phyloP scores from a whole-genome alignment of 2,329 filamentous ascomycete genomes.

The Chrysosporium keratinophilum region DNA sequence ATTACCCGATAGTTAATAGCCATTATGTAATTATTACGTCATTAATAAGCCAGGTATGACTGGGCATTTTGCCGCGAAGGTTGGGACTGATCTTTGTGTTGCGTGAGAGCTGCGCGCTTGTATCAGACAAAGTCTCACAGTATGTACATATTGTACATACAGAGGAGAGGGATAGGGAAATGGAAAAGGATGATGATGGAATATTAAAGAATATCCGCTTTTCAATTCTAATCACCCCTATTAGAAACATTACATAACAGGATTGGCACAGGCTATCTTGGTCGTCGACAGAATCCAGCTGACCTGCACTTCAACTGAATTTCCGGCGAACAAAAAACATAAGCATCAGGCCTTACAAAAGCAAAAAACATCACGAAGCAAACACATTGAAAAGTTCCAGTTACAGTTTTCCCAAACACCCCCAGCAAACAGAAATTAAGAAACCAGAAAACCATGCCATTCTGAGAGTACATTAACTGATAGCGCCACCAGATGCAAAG shows the following conservation, averaged over 20 bases:
- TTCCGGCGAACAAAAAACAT: slow-evolving; percentile 6
- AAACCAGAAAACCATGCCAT: slow-evolving; percentile 9
- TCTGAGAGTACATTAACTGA: slow-evolving; percentile 15
- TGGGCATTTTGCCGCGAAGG: too few species aligned
- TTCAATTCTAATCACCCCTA: slow-evolving; percentile 3
- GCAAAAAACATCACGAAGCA: slow-evolving; percentile 2
- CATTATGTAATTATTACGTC: too few species aligned
- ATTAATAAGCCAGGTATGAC: too few species aligned
- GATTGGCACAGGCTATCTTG: background rate
- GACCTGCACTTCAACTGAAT: slow-evolving; percentile 36
- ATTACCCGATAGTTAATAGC: too few species aligned
- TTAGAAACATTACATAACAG: background rate
- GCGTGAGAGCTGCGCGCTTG: too few species aligned
- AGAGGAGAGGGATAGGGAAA: background rate
- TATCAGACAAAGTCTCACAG: too few species aligned
- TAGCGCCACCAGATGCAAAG: slow-evolving; percentile 16
- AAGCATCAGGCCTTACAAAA: background rate
- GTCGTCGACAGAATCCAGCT: slow-evolving; percentile 17
- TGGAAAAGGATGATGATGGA: background rate
- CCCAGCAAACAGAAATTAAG: slow-evolving; percentile 6
- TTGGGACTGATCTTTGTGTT: too few species aligned
- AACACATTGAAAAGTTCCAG: background rate
- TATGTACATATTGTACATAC: too few species aligned
- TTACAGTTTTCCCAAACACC: slow-evolving; percentile 8
- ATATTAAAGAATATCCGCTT: background rate